These are phyloP conservation scores for Stereum hirsutum DNA, from an alignment of 1,284 basidiomycete genomes.

Conservation along the genomic window DNA sequence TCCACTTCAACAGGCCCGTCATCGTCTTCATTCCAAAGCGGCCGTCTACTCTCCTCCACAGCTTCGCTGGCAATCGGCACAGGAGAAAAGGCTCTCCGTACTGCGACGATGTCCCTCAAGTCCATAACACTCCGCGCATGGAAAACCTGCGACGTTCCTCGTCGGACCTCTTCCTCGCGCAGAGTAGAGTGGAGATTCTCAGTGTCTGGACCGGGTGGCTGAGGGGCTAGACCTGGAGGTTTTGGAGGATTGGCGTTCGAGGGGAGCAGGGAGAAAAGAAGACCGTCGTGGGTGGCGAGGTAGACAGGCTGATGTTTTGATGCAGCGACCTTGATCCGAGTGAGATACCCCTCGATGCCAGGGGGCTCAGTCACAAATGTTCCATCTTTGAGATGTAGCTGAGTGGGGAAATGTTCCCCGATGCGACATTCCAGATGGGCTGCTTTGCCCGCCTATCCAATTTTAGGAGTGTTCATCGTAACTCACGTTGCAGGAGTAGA, in stretches of 20 bases:
- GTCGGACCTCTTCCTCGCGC: conserved; percentile 42
- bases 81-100: conserved; percentile 54
- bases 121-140: conserved; percentile 61
- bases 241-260: conserved; percentile 56
- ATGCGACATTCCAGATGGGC: conserved; percentile 67
- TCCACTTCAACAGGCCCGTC: conserved; percentile 23
- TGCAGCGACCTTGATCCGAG: conserved; percentile 57
- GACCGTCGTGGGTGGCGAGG: conserved; percentile 64
- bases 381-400: conserved; percentile 45
- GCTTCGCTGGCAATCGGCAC: conserved; percentile 28
- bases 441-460: conserved; percentile 33
- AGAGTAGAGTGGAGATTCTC: conserved; percentile 26
- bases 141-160: conserved; percentile 61
- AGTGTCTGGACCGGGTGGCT: conserved; percentile 18
- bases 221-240: conserved; percentile 43
- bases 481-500: conserved; percentile 2
- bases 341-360: conserved; percentile 72
- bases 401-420: conserved; percentile 54
- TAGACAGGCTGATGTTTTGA: conserved; percentile 58
- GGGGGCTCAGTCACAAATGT: conserved; percentile 59
- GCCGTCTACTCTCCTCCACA: conserved; percentile 11
- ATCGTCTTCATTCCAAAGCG: conserved; percentile 25
- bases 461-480: conserved; percentile 6
- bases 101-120: conserved; percentile 51
- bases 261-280: conserved; percentile 53